Conservation (phyloP, 2,329 filamentous ascomycete species). For the Paraphoma sp. region DNA sequence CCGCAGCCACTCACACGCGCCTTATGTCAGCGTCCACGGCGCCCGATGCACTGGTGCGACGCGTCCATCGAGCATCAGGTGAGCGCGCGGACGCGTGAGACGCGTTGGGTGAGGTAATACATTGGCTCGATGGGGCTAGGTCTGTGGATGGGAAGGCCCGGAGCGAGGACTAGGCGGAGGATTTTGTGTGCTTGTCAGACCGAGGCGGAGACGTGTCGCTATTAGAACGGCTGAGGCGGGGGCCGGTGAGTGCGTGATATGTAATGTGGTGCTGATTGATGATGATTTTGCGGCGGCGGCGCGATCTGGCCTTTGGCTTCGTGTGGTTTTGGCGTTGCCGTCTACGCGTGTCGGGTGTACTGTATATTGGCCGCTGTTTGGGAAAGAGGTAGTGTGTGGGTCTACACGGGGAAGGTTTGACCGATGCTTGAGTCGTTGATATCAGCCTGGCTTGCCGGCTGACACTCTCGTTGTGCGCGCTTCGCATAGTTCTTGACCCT, state of each 20-base stretch:
- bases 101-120: slow-evolving; percentile 19
- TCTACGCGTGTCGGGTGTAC: neutral
- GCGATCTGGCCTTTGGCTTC: neutral
- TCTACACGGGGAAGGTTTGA: neutral
- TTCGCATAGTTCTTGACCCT: neutral
- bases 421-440: neutral
- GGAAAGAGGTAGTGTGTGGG: neutral
- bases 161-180: neutral
- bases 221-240: neutral
- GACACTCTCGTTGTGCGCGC: neutral
- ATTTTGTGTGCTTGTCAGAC: neutral
- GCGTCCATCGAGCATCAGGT: slow-evolving; percentile 23
- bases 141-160: neutral
- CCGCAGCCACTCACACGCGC: slow-evolving; percentile 5
- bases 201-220: neutral
- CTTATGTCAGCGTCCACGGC: slow-evolving; percentile 2
- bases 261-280: neutral
- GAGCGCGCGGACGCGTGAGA: slow-evolving; percentile 30
- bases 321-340: neutral
- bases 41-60: slow-evolving; percentile 18
- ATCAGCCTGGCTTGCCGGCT: neutral
- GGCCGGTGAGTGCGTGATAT: neutral
- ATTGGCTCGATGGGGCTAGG: slow-evolving; percentile 3
- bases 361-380: neutral
- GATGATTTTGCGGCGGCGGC: neutral